Evolutionary conservation across 2,329 filamentous ascomycete species (phyloP).

Genomic region (Aschersonia sp.): DNA sequence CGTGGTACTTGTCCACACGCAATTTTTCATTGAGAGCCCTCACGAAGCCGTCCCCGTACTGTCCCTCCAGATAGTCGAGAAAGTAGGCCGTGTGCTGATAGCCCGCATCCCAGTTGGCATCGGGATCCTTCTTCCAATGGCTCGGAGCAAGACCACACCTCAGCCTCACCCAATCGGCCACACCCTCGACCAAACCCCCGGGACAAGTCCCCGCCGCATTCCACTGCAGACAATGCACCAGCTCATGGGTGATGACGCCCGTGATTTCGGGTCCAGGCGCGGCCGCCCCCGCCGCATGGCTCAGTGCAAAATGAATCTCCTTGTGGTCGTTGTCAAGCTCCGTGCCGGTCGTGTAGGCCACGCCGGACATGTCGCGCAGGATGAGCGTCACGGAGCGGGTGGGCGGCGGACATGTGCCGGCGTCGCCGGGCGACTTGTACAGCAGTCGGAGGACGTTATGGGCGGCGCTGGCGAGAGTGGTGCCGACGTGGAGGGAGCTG

Average conservation of each 20-base stretch:
- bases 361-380: constrained; percentile 64
- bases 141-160: constrained; percentile 59
- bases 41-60: constrained; percentile 45
- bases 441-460: constrained; percentile 56
- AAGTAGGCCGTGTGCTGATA: constrained; percentile 92
- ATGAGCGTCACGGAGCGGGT: constrained; percentile 79
- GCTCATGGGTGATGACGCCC: constrained; percentile 80
- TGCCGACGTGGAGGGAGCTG: constrained; percentile 43
- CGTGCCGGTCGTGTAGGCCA: constrained; percentile 76
- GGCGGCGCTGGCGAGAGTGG: constrained; percentile 48
- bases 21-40: constrained; percentile 54
- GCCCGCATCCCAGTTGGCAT: constrained; percentile 66
- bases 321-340: constrained; percentile 79
- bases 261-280: constrained; percentile 46
- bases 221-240: constrained; percentile 91
- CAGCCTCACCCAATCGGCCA: constrained; percentile 86
- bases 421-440: constrained; percentile 38
- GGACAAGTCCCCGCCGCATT: constrained; percentile 48
- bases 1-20: constrained; percentile 46
- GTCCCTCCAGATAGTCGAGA: constrained; percentile 66
- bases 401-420: constrained; percentile 32
- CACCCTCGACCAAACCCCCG: constrained; percentile 73
- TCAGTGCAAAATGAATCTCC: constrained; percentile 76
- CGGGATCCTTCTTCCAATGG: constrained; percentile 58
- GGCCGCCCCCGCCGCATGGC: constrained; percentile 42